phyloP scores from a whole-genome alignment of 192 early-diverging fungal species.

The Phlyctochytrium planicorne region DNA sequence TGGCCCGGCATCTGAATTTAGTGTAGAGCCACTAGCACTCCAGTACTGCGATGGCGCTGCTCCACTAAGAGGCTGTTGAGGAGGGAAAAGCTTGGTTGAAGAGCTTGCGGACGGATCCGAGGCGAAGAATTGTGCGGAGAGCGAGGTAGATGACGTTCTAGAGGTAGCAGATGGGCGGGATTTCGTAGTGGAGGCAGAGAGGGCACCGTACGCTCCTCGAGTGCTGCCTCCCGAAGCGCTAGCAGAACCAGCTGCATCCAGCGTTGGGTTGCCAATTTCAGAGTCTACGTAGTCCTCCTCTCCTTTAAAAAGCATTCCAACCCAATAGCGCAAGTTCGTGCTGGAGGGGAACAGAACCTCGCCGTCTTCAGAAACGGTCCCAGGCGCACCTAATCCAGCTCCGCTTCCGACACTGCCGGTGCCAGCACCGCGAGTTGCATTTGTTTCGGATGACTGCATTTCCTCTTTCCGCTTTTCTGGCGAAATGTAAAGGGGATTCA shows the following conservation, averaged over 20 bases:
- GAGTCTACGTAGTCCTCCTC: slow-evolving; percentile 1
- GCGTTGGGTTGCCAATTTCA: background rate
- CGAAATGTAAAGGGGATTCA: slow-evolving; percentile 60
- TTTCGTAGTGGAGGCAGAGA: background rate
- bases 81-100: background rate
- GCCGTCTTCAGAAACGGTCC: slow-evolving; percentile 38
- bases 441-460: background rate
- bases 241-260: no score
- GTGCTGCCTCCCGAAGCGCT: background rate
- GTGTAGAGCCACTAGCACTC: background rate
- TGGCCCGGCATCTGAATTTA: no score
- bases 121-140: background rate
- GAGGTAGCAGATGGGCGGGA: background rate
- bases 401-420: background rate
- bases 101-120: background rate
- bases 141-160: background rate
- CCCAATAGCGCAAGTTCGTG: slow-evolving; percentile 71
- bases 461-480: slow-evolving; percentile 25
- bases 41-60: no score
- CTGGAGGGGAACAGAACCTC: slow-evolving; percentile 68
- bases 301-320: slow-evolving; percentile 44
- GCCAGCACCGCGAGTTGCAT: background rate
- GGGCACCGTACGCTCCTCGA: background rate
- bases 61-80: background rate
- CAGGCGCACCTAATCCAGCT: slow-evolving; percentile 8